A percentile compares a stretch with the other conserved stretches of the same genome.
Evolutionary conservation across 2,329 filamentous ascomycete species (phyloP).

Genomic region (Thermothelomyces thermophilus): DNA sequence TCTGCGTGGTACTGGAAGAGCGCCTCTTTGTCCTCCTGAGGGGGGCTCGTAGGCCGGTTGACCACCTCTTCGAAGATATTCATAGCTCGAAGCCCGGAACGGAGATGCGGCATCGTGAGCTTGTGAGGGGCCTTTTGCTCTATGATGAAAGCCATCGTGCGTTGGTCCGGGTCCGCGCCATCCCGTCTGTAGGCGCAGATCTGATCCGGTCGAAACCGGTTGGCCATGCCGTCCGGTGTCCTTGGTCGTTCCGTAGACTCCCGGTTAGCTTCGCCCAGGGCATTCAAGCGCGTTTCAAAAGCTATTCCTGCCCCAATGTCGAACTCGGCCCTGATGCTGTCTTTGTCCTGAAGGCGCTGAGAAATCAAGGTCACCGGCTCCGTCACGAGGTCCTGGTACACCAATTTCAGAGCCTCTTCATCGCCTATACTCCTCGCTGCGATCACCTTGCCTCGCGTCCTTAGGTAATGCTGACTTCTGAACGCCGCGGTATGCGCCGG

Average conservation of each 20-base stretch:
- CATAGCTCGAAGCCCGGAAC: constrained; percentile 36
- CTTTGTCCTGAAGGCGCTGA: constrained; percentile 25
- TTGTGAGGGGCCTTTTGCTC: constrained; percentile 46
- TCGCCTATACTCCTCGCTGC: constrained; percentile 18
- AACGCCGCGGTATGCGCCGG: constrained; percentile 25
- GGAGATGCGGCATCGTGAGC: constrained; percentile 36
- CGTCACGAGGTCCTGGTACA: constrained; percentile 28
- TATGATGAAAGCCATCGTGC: constrained; percentile 29
- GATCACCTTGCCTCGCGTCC: constrained; percentile 22
- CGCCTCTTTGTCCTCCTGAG: constrained; percentile 26
- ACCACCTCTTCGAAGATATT: constrained; percentile 34
- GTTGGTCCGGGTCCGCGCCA: constrained; percentile 7
- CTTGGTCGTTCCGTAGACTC: constrained; percentile 6
- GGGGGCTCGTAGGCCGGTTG: constrained; percentile 24
- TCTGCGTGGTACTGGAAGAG: constrained; percentile 32
- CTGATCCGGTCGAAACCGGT: constrained; percentile 30
- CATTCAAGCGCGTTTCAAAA: constrained; percentile 29
- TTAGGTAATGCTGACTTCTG: constrained; percentile 24
- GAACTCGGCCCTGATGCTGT: constrained; percentile 21
- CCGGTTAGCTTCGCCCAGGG: constrained; percentile 24
- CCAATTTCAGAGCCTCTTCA: constrained; percentile 29
- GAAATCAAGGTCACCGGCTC: constrained; percentile 29
- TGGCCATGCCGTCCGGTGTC: constrained; percentile 18
- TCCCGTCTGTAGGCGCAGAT: constrained; percentile 27
- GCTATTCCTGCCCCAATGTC: constrained; percentile 27